Conservation (phyloP, 2,329 filamentous ascomycete species). For the Fusarium sp. region DNA sequence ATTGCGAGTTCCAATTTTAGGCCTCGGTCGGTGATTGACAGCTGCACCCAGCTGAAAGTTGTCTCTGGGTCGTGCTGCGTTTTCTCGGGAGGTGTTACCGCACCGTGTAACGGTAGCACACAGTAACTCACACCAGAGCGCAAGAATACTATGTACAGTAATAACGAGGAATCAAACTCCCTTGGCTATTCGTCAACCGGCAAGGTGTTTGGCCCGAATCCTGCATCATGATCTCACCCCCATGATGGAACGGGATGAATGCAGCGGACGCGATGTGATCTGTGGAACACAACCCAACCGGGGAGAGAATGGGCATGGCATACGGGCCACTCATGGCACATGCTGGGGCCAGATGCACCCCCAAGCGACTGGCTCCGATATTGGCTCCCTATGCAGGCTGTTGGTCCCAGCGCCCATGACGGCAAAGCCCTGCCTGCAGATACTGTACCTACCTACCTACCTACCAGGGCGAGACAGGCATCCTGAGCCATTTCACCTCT, state of each 20-base stretch:
- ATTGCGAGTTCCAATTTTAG: conserved; percentile 28
- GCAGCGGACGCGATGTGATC: conserved; percentile 24
- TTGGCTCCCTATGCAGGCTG: conserved; percentile 11
- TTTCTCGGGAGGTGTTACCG: background rate
- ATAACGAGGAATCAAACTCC: background rate
- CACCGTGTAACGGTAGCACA: background rate
- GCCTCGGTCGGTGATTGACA: conserved; percentile 9
- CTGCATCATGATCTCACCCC: conserved; percentile 3
- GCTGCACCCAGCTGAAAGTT: background rate
- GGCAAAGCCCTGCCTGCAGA: conserved; percentile 2
- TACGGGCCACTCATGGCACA: conserved; percentile 15
- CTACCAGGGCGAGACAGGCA: conserved; percentile 11
- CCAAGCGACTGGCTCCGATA: conserved; percentile 21
- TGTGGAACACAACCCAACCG: conserved; percentile 27
- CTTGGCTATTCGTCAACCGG: background rate
- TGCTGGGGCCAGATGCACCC: conserved; percentile 18
- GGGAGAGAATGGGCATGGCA: conserved; percentile 14
- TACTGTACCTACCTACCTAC: conserved; percentile 5
- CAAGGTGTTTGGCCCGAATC: background rate
- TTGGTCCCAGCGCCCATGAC: conserved; percentile 21
- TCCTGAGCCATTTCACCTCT: conserved; percentile 33
- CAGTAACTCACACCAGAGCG: background rate
- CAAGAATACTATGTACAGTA: background rate
- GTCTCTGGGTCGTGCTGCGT: background rate
- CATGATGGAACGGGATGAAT: conserved; percentile 19